Evolutionary conservation across 257 asterid genomes (phyloP).

Genomic region (Anisodus tanguticus): DNA sequence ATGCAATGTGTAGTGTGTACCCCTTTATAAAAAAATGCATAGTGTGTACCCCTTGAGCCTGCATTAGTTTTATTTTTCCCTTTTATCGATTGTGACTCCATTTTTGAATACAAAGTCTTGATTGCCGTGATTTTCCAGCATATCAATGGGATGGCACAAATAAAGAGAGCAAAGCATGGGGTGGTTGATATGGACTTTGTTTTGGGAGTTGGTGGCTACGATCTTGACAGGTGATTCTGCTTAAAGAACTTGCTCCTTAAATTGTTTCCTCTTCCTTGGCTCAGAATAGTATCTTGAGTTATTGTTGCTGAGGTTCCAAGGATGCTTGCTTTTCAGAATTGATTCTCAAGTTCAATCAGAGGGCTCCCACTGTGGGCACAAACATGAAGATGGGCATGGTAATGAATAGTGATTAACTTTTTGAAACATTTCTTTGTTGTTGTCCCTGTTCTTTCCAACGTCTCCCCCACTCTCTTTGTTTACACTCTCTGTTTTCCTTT

Average conservation of each 20-base stretch:
- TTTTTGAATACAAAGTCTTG: conserved; percentile 12
- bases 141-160: conserved; percentile 86
- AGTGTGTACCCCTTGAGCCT: background rate
- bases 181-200: conserved; percentile 94
- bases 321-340: conserved; percentile 56
- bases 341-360: conserved; percentile 74
- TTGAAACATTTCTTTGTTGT: background rate
- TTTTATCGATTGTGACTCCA: background rate
- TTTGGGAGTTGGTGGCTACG: conserved; percentile 95
- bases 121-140: conserved; percentile 48
- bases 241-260: background rate
- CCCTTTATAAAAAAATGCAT: too few relatives aligned
- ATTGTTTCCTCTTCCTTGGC: background rate
- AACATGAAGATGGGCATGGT: conserved; percentile 72
- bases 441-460: background rate
- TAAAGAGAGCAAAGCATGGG: conserved; percentile 75
- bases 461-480: background rate
- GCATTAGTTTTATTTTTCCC: background rate
- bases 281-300: conserved; percentile 13
- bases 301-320: conserved; percentile 29
- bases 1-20: background rate
- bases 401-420: conserved; percentile 31
- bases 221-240: conserved; percentile 78
- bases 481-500: background rate
- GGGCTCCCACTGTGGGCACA: conserved; percentile 67